Percentiles rank a stretch among this genome's conserved stretches.
Conservation (phyloP, 371 early-diverging fungal genomes). For the Thermomucor indicae-seudaticae region DNA sequence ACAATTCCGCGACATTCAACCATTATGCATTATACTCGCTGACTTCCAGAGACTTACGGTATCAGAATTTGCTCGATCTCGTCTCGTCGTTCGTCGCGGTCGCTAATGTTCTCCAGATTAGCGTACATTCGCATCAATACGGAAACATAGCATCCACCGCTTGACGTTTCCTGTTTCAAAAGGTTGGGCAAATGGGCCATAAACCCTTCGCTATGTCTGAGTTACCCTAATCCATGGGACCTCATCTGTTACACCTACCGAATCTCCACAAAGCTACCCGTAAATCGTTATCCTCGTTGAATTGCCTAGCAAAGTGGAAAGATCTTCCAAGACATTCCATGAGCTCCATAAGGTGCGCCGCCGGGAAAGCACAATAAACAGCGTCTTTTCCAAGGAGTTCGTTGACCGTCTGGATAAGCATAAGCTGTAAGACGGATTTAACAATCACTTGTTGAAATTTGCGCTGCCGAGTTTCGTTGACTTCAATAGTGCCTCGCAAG, state of each 20-base stretch:
- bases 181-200: constrained; percentile 88
- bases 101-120: constrained; percentile 44
- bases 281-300: constrained; percentile 78
- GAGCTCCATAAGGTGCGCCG: constrained; percentile 58
- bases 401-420: constrained; percentile 74
- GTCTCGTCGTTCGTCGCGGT: constrained; percentile 39
- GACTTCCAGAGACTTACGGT: constrained; percentile 31
- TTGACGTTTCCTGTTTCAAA: constrained; percentile 71
- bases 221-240: neutral
- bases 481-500: constrained; percentile 1
- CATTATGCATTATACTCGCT: neutral
- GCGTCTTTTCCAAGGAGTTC: constrained; percentile 58
- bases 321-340: constrained; percentile 79
- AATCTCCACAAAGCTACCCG: constrained; percentile 74
- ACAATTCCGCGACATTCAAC: constrained; percentile 1
- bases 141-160: constrained; percentile 49
- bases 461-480: constrained; percentile 51
- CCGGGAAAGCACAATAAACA: constrained; percentile 60
- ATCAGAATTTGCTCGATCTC: constrained; percentile 48
- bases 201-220: constrained; percentile 50
- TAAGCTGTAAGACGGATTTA: constrained; percentile 75
- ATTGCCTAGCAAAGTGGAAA: constrained; percentile 78
- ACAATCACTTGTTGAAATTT: constrained; percentile 74
- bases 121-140: constrained; percentile 51
- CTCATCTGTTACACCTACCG: constrained; percentile 26